Percentiles rank a stretch among this genome's conserved stretches.
Conservation (phyloP, 1,284 basidiomycete species). For the Fomitopsis schrenkii region DNA sequence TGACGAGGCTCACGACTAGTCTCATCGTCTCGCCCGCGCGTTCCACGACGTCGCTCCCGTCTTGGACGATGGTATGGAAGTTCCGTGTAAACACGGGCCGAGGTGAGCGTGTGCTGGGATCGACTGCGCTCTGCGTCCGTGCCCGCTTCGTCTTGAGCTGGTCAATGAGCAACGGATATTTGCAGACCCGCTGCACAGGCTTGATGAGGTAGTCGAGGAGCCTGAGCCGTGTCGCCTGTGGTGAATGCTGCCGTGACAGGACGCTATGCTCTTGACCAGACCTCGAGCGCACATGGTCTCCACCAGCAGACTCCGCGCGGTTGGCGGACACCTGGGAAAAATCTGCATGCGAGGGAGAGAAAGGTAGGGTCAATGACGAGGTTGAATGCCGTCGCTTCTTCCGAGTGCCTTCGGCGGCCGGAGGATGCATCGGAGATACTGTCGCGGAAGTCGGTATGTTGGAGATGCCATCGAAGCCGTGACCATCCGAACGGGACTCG, state of each 20-base stretch:
- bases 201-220: constrained; percentile 86
- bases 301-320: constrained; percentile 7
- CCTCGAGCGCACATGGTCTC: constrained; percentile 9
- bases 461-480: not conserved
- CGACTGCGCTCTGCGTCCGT: constrained; percentile 22
- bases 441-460: constrained; percentile 7
- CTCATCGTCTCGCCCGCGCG: constrained; percentile 59
- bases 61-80: constrained; percentile 3
- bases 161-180: constrained; percentile 85
- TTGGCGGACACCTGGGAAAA: not conserved
- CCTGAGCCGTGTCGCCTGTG: constrained; percentile 41
- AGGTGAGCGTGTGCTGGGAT: not conserved
- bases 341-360: not conserved
- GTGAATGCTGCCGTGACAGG: not conserved
- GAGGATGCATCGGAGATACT: constrained; percentile 1
- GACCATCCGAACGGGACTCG: constrained; percentile 3
- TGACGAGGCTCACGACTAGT: constrained; percentile 50
- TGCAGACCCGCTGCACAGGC: constrained; percentile 87
- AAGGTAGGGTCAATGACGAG: constrained; percentile 10
- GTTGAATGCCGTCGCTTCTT: constrained; percentile 20
- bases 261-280: constrained; percentile 1
- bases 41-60: constrained; percentile 12
- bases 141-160: constrained; percentile 51
- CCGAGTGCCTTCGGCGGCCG: not conserved
- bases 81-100: not conserved